Evolutionary conservation across 352 stramenopile species (phyloP).

Genomic region (Plasmopara muralis): DNA sequence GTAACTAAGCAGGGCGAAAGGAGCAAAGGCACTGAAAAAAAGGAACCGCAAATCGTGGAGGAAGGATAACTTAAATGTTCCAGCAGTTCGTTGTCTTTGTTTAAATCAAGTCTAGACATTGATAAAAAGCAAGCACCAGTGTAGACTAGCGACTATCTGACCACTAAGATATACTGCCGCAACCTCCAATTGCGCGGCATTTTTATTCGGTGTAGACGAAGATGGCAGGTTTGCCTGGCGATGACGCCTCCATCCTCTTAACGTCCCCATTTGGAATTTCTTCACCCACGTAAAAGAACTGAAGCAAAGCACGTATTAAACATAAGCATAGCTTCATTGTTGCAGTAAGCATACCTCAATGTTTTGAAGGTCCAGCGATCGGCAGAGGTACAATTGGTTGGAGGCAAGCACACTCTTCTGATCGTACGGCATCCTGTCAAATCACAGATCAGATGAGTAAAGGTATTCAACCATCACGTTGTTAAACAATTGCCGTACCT

Average conservation of each 20-base stretch:
- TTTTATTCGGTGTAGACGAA: conserved; percentile 56
- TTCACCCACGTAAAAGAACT: conserved; percentile 78
- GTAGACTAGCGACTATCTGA: conserved; percentile 1
- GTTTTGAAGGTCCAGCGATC: conserved; percentile 85
- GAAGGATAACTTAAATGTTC: background rate
- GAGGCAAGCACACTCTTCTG: conserved; percentile 89
- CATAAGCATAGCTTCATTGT: conserved; percentile 3
- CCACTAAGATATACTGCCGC: too few relatives aligned
- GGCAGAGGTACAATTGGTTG: conserved; percentile 88
- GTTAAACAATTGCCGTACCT: conserved; percentile 33
- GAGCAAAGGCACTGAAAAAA: conserved; percentile 9
- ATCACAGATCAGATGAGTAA: conserved; percentile 13
- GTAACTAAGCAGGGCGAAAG: conserved; percentile 17
- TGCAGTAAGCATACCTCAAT: conserved; percentile 39
- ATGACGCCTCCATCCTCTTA: conserved; percentile 82
- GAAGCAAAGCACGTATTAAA: conserved; percentile 2
- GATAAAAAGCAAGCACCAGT: background rate
- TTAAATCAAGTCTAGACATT: background rate
- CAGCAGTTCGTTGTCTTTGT: conserved; percentile 12
- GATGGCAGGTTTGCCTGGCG: conserved; percentile 79
- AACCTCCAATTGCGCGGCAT: background rate
- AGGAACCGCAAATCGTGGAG: background rate
- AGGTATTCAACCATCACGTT: conserved; percentile 3
- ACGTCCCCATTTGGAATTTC: conserved; percentile 61
- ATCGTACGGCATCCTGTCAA: conserved; percentile 89